Conservation (phyloP, 1,284 basidiomycete species). For the Bjerkandera adusta region DNA sequence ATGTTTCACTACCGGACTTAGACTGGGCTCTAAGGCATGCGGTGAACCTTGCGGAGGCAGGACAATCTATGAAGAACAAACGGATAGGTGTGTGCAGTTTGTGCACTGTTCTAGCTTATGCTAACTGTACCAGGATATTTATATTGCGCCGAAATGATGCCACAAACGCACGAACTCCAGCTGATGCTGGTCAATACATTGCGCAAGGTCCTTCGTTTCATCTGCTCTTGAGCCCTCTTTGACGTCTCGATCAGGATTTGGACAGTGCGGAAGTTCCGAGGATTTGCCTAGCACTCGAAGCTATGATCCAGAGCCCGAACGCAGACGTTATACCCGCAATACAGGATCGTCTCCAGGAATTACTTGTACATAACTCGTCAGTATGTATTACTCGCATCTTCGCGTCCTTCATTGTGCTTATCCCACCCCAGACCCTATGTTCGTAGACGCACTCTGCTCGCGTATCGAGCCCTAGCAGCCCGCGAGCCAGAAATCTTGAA, state of each 20-base stretch:
- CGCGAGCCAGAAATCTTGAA: constrained; percentile 47
- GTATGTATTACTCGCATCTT: constrained; percentile 37
- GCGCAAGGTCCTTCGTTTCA: constrained; percentile 52
- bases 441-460: constrained; percentile 58
- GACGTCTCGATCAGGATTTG: constrained; percentile 51
- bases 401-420: constrained; percentile 11
- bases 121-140: constrained; percentile 55
- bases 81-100: constrained; percentile 53
- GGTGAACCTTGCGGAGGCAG: constrained; percentile 68
- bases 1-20: constrained; percentile 41
- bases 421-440: constrained; percentile 46
- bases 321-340: constrained; percentile 72
- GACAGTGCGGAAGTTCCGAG: constrained; percentile 50
- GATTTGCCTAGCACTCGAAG: constrained; percentile 72
- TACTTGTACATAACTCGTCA: constrained; percentile 73
- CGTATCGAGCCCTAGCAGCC: constrained; percentile 52
- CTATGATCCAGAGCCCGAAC: constrained; percentile 54
- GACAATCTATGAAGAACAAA: constrained; percentile 58
- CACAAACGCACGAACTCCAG: constrained; percentile 59
- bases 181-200: constrained; percentile 84
- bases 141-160: constrained; percentile 73
- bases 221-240: not conserved
- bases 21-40: constrained; percentile 72
- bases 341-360: constrained; percentile 57
- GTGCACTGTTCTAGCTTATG: not conserved